These are phyloP conservation scores for Diaporthe sp. DNA, from an alignment of 2,329 filamentous ascomycete species.

Conservation along the genomic window DNA sequence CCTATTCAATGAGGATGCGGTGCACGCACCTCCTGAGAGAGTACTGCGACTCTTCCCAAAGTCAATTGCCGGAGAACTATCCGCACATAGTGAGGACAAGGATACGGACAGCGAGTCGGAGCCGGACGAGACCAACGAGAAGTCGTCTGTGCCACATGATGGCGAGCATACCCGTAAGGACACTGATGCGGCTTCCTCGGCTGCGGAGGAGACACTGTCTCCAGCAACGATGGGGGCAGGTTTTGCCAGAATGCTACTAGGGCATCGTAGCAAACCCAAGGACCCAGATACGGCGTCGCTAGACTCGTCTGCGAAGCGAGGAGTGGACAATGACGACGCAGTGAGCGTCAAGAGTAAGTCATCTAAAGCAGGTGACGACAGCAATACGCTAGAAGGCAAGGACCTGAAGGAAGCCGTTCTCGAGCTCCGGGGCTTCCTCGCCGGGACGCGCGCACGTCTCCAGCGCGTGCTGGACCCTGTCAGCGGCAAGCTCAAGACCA, in stretches of 20 bases:
- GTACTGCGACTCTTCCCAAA: conserved; percentile 89
- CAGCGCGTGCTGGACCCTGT: conserved; percentile 74
- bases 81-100: conserved; percentile 60
- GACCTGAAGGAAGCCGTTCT: conserved; percentile 86
- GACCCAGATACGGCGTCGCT: conserved; percentile 72
- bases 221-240: conserved; percentile 55
- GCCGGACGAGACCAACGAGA: conserved; percentile 48
- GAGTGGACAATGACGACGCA: conserved; percentile 68
- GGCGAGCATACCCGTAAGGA: conserved; percentile 51
- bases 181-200: conserved; percentile 44
- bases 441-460: conserved; percentile 81
- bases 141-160: conserved; percentile 43
- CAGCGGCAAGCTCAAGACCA: conserved; percentile 72
- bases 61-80: conserved; percentile 86
- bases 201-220: conserved; percentile 51
- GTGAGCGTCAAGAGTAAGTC: conserved; percentile 65
- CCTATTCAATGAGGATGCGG: conserved; percentile 85
- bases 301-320: conserved; percentile 66
- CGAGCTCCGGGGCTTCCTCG: conserved; percentile 89
- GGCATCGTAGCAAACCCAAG: conserved; percentile 56
- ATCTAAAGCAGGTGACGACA: conserved; percentile 57
- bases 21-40: conserved; percentile 88
- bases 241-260: conserved; percentile 69
- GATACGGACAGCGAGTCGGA: conserved; percentile 50
- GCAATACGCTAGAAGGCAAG: conserved; percentile 76